Conservation (phyloP, 1,284 basidiomycete genomes). For the Rhodotorula mucilaginosa region DNA sequence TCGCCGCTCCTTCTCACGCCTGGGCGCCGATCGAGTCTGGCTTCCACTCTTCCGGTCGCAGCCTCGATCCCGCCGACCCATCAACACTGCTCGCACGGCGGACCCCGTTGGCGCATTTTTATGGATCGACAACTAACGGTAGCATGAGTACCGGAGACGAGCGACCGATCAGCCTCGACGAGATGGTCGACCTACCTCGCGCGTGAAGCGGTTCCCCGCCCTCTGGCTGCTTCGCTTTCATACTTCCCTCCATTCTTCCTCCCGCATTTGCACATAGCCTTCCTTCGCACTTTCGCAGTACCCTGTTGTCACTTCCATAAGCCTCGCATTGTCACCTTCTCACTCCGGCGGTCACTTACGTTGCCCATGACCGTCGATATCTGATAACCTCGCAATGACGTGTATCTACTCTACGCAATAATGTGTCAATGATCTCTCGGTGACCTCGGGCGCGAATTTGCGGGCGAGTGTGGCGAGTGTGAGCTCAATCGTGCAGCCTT, state of each 20-base stretch:
- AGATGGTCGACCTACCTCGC: conserved; percentile 1
- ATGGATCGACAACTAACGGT: neutral
- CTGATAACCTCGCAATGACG: neutral
- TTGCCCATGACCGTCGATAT: too few species aligned
- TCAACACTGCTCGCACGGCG: neutral
- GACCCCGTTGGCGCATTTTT: neutral
- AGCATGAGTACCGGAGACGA: conserved; percentile 22
- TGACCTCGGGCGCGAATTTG: too few species aligned
- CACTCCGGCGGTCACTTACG: too few species aligned
- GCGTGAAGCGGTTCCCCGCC: neutral
- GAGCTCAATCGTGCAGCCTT: neutral
- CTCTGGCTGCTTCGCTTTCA: neutral
- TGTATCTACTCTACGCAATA: neutral
- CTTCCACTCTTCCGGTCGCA: neutral
- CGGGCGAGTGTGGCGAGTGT: neutral
- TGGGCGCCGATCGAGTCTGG: conserved; percentile 30
- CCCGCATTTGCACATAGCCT: neutral
- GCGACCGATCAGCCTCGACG: conserved; percentile 24
- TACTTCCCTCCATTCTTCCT: neutral
- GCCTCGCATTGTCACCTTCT: neutral
- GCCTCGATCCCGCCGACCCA: neutral
- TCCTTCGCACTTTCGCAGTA: neutral
- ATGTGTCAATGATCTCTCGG: too few species aligned
- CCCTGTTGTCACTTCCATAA: too few species aligned
- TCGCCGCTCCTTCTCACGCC: conserved; percentile 25